phyloP scores from a whole-genome alignment of 2,329 filamentous ascomycete species.

The Aspergillus tubingensis region DNA sequence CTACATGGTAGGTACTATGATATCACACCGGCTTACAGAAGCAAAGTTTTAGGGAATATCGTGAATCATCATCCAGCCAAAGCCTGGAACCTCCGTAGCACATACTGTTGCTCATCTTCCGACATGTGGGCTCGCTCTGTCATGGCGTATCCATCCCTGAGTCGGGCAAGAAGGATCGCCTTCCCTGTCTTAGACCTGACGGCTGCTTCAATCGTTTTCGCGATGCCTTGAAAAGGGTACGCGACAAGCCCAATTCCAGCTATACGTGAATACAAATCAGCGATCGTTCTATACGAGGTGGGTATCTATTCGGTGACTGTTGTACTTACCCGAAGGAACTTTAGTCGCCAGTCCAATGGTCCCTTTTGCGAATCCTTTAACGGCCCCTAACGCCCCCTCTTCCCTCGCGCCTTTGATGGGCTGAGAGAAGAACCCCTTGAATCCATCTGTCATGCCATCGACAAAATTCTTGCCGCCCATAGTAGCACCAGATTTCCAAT shows the following conservation, averaged over 20 bases:
- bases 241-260: slow-evolving; percentile 32
- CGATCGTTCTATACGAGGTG: neutral
- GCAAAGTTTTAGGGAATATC: neutral
- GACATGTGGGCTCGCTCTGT: neutral
- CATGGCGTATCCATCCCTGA: slow-evolving; percentile 21
- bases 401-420: slow-evolving; percentile 34
- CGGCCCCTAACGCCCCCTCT: slow-evolving; percentile 34
- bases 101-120: neutral
- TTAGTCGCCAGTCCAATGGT: slow-evolving; percentile 25
- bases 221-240: slow-evolving; percentile 36
- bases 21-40: neutral
- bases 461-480: slow-evolving; percentile 38
- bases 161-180: slow-evolving; percentile 24
- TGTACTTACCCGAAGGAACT: slow-evolving; percentile 27
- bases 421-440: slow-evolving; percentile 34
- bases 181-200: slow-evolving; percentile 29
- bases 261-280: slow-evolving; percentile 4
- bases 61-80: neutral
- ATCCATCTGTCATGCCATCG: slow-evolving; percentile 33
- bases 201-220: slow-evolving; percentile 33
- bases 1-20: too few relatives aligned
- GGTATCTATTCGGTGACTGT: neutral
- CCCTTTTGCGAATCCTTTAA: slow-evolving; percentile 40
- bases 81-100: slow-evolving; percentile 12
- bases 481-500: slow-evolving; percentile 35